Evolutionary conservation across 495 filamentous ascomycete species (phyloP), one percentile per base, ranked within the genome.

Genomic region (Trypethelium eluteriae): DNA sequence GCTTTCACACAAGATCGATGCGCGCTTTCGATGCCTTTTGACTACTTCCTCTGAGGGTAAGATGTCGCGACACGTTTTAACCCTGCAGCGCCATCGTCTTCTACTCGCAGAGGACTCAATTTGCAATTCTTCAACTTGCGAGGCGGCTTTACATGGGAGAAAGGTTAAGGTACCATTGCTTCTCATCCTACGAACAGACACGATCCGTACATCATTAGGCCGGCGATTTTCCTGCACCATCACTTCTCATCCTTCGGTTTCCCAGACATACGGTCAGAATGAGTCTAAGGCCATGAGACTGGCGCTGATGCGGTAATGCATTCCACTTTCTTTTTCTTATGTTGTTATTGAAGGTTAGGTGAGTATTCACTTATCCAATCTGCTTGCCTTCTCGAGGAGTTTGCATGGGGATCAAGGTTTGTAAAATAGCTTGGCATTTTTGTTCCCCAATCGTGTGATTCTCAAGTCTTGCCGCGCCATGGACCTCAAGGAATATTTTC

Each of bases 11-110:
- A 36, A 59, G 32, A 36, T 59, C 53, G 53, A 59, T 36, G 32
- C 53, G 32, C 53, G 53, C 53, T 59, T 59, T 36, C 53, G 53
- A 2, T 59, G 53, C 53, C 53, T 59, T 59, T 59, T 11, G 18
- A 34, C 10, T 34, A 14, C 41, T 39, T 59, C 53, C 53, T 35
- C 14, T 36, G 25, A 59, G 53, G 53, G 53, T 59, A 59, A 59
- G 53, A 59, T 36, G 53, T 34, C 32, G 32, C 53, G 18, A 59
- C 32, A 59, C 18, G 53, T 59, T 59, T 59, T 35, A 59, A 25
- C 25, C 32, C 53, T 36, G 53, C 53, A 59, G 53, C n/a, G 32
- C 32, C 25, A 36, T 7, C 53, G 53, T 59, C 25, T 59, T 36
- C 25, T 5, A 53, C 53, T 35, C 18, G 14, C 2, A 32, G 5